Evolutionary conservation across 805 yeast genomes (phyloP).

Genomic region (Saturnispora serradocipensis): DNA sequence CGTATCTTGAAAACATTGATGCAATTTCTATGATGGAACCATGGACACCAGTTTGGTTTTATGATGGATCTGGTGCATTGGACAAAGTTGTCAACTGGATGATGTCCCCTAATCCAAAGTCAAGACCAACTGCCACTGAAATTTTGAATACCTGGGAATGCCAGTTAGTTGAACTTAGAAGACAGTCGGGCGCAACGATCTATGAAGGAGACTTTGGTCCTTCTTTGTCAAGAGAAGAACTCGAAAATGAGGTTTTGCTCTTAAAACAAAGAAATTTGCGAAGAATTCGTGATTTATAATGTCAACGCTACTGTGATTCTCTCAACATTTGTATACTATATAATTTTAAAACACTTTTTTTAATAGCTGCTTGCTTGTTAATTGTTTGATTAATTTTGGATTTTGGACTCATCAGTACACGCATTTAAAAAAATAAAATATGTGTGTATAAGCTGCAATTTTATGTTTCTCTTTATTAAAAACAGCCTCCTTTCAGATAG

Average conservation of each 20-base stretch:
- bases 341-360: background rate
- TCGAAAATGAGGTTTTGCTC: constrained; percentile 19
- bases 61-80: constrained; percentile 59
- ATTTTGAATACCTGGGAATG: constrained; percentile 69
- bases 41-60: constrained; percentile 83
- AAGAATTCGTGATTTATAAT: background rate
- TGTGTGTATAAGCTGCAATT: no score
- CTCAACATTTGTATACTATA: background rate
- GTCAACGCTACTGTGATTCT: background rate
- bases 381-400: background rate
- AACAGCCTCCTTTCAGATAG: no score
- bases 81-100: constrained; percentile 80
- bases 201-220: constrained; percentile 97
- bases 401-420: no score
- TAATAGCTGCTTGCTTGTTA: background rate
- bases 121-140: constrained; percentile 71
- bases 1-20: background rate
- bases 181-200: constrained; percentile 88
- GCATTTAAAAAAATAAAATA: no score
- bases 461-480: no score
- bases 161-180: constrained; percentile 61
- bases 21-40: constrained; percentile 3
- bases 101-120: constrained; percentile 75
- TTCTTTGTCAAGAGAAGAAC: constrained; percentile 24
- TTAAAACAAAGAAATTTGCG: no score